These are phyloP conservation scores for Elaeagnus macrophylla DNA, from an alignment of 306 rosid genomes.

Conservation along the genomic window DNA sequence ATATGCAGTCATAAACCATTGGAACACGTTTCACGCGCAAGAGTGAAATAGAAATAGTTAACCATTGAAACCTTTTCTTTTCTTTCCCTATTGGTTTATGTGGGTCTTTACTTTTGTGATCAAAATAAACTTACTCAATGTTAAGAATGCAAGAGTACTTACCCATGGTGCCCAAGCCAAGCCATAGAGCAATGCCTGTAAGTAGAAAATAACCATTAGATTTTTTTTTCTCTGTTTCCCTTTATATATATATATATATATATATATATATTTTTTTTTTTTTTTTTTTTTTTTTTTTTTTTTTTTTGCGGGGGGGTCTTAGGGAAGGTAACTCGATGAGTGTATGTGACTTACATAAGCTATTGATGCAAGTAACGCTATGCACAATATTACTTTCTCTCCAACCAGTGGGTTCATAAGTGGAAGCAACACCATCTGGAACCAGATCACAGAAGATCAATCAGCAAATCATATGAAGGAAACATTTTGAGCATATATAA, in stretches of 20 bases:
- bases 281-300: neutral
- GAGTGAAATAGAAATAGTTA: neutral
- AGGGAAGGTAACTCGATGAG: slow-evolving; percentile 2
- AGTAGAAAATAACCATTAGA: slow-evolving; percentile 10
- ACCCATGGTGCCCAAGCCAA: slow-evolving; percentile 96
- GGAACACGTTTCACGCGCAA: too few relatives aligned
- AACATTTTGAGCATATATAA: too few relatives aligned
- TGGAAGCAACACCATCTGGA: slow-evolving; percentile 67
- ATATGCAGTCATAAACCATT: too few relatives aligned
- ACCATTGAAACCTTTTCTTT: neutral
- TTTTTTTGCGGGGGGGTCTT: neutral
- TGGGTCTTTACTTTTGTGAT: neutral
- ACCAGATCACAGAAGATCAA: slow-evolving; percentile 10
- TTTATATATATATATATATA: too few relatives aligned
- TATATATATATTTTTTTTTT: too few relatives aligned
- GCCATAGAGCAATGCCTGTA: slow-evolving; percentile 68
- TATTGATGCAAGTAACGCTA: slow-evolving; percentile 60
- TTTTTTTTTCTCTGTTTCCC: neutral
- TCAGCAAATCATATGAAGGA: too few relatives aligned
- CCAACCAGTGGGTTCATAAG: slow-evolving; percentile 71
- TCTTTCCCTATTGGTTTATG: neutral
- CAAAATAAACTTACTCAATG: too few relatives aligned
- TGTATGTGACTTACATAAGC: slow-evolving; percentile 51
- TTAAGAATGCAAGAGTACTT: slow-evolving; percentile 13
- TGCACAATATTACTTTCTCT: slow-evolving; percentile 62